Conservation (phyloP, 2,329 filamentous ascomycete species). For the Exserohilum turcica region DNA sequence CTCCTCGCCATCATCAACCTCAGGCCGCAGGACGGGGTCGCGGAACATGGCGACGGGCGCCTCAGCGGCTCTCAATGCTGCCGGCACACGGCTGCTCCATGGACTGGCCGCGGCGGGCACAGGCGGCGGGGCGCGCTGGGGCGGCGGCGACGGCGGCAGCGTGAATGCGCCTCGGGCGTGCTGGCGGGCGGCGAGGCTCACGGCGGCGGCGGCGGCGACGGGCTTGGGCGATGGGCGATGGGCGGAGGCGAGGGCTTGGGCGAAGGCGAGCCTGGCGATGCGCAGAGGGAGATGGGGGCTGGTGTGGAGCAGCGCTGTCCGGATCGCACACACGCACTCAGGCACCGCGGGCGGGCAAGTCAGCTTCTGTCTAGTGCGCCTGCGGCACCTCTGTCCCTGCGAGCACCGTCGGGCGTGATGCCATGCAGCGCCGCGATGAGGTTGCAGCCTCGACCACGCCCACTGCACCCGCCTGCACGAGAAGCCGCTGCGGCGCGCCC, state of each 20-base stretch:
- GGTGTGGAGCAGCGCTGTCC: slow-evolving; percentile 21
- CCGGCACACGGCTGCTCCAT: slow-evolving; percentile 16
- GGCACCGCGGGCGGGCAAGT: slow-evolving; percentile 23
- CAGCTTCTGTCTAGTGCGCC: slow-evolving; percentile 36
- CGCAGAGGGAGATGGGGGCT: slow-evolving; percentile 16
- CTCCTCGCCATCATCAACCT: slow-evolving; percentile 39
- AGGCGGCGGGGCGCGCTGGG: slow-evolving; percentile 10
- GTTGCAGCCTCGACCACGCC: slow-evolving; percentile 23
- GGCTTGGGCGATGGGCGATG: slow-evolving; percentile 16
- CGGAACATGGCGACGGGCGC: slow-evolving; percentile 34
- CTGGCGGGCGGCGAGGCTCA: slow-evolving; percentile 21
- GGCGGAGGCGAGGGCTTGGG: slow-evolving; percentile 5
- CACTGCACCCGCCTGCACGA: slow-evolving; percentile 8
- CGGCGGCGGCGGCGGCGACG: slow-evolving; percentile 8
- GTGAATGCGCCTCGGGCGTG: slow-evolving; percentile 25
- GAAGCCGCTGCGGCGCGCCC: slow-evolving; percentile 1
- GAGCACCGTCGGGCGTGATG: slow-evolving; percentile 20
- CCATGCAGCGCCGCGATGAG: slow-evolving; percentile 26
- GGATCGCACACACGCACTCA: slow-evolving; percentile 29
- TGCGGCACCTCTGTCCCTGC: slow-evolving; percentile 27
- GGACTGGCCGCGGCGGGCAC: slow-evolving; percentile 14
- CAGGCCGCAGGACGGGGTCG: slow-evolving; percentile 36
- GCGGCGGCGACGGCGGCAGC: slow-evolving; percentile 10
- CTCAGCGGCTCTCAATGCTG: slow-evolving; percentile 4
- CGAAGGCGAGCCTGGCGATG: slow-evolving; percentile 17